These are phyloP conservation scores for Combretum micranthum DNA, from an alignment of 345 rosid species.

Conservation along the genomic window DNA sequence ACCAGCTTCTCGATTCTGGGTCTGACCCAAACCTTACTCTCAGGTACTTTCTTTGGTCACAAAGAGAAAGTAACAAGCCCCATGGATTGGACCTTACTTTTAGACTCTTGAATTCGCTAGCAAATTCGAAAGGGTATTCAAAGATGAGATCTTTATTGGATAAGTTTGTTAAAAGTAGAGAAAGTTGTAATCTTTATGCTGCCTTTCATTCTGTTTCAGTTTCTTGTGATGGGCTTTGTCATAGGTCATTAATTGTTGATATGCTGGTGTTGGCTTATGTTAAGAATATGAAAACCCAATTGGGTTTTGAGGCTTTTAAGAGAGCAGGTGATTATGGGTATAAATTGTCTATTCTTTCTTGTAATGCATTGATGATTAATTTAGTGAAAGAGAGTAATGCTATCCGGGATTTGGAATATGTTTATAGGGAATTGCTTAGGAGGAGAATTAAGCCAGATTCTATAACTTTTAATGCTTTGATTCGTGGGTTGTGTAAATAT, in stretches of 20 bases:
- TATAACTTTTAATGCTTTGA: conserved; percentile 46
- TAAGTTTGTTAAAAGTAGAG: conserved; percentile 34
- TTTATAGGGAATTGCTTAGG: conserved; percentile 58
- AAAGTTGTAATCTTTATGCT: conserved; percentile 34
- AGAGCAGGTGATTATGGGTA: conserved; percentile 68
- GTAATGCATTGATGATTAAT: conserved; percentile 69
- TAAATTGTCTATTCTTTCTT: conserved; percentile 55
- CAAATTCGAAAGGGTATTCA: conserved; percentile 36
- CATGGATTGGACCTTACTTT: conserved; percentile 39
- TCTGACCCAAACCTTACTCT: conserved; percentile 47
- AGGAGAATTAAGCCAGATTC: conserved; percentile 41
- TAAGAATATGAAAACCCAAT: conserved; percentile 31
- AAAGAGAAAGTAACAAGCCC: conserved; percentile 28
- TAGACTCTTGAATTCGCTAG: conserved; percentile 41
- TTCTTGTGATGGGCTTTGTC: conserved; percentile 39
- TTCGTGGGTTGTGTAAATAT: conserved; percentile 57
- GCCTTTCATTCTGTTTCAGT: conserved; percentile 54
- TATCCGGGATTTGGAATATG: conserved; percentile 44
- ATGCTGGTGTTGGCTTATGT: conserved; percentile 60
- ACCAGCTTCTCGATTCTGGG: conserved; percentile 39
- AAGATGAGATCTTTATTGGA: conserved; percentile 64
- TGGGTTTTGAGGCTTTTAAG: conserved; percentile 64
- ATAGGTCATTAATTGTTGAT: conserved; percentile 49
- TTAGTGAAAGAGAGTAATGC: conserved; percentile 38
- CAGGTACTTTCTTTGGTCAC: conserved; percentile 58